Conservation (phyloP, 2,329 filamentous ascomycete species). For the Biscogniauxia sp. region DNA sequence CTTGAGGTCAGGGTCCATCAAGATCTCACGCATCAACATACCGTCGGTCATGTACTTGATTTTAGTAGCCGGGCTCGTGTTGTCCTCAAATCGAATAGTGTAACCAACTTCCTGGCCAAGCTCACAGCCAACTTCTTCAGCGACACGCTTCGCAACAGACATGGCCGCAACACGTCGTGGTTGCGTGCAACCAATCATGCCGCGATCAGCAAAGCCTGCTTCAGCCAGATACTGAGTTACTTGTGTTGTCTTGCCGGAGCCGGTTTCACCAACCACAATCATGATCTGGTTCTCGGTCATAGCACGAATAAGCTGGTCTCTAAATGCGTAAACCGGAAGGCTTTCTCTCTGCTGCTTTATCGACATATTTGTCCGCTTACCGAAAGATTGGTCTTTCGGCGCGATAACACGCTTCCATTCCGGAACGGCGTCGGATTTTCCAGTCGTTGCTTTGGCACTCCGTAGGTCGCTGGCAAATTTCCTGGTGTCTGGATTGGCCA, state of each 20-base stretch:
- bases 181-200: conserved; percentile 94
- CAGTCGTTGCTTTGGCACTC: conserved; percentile 57
- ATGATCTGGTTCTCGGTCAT: conserved; percentile 84
- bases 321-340: conserved; percentile 85
- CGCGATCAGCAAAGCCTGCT: conserved; percentile 80
- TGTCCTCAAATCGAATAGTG: conserved; percentile 96
- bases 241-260: conserved; percentile 96
- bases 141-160: conserved; percentile 95
- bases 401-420: conserved; percentile 90
- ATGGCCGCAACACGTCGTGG: conserved; percentile 96
- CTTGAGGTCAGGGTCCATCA: conserved; percentile 84
- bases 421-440: conserved; percentile 68
- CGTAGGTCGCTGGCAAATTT: conserved; percentile 88
- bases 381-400: conserved; percentile 75
- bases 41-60: conserved; percentile 99
- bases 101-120: conserved; percentile 94
- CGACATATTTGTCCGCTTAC: conserved; percentile 83
- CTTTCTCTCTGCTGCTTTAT: conserved; percentile 94
- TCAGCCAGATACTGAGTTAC: conserved; percentile 94
- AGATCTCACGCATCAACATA: conserved; percentile 93
- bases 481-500: conserved; percentile 80
- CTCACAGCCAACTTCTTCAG: conserved; percentile 89
- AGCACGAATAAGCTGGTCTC: conserved; percentile 82
- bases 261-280: conserved; percentile 96
- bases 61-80: conserved; percentile 79